phyloP scores from a whole-genome alignment of 2,329 filamentous ascomycete genomes.

The Colletotrichum sp. region DNA sequence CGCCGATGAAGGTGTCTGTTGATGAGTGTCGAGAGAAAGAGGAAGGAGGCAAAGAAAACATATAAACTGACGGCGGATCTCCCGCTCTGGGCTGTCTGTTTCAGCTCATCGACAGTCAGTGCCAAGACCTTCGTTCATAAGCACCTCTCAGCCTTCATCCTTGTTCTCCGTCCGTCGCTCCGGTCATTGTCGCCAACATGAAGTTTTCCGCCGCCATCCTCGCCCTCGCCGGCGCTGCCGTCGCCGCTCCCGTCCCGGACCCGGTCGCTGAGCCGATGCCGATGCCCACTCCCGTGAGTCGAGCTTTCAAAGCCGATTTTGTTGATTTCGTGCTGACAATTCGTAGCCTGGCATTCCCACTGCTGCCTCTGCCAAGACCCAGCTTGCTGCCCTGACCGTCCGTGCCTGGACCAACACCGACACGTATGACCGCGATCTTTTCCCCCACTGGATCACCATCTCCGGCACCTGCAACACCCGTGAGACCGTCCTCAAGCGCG shows the following conservation, averaged over 20 bases:
- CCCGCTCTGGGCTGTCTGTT: not conserved
- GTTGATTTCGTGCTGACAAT: not conserved
- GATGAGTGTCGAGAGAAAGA: not conserved
- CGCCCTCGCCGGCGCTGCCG: conserved; percentile 22
- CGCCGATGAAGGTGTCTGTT: not conserved
- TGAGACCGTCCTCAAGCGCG: conserved; percentile 75
- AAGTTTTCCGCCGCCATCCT: conserved; percentile 20
- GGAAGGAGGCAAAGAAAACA: not conserved
- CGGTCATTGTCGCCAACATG: conserved; percentile 7
- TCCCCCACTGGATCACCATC: conserved; percentile 74
- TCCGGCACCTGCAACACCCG: conserved; percentile 71
- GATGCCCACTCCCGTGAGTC: conserved; percentile 30
- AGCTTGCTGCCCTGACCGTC: conserved; percentile 64
- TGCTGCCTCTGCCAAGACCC: conserved; percentile 56
- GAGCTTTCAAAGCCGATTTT: not conserved
- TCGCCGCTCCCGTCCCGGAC: conserved; percentile 24
- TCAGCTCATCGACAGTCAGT: not conserved
- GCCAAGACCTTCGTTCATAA: conserved; percentile 8
- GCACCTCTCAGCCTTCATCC: not conserved
- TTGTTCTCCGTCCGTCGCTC: not conserved
- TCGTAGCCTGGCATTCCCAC: conserved; percentile 65
- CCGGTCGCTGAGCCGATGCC: conserved; percentile 12
- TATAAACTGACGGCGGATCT: conserved; percentile 17
- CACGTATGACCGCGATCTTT: conserved; percentile 68
- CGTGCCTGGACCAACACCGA: conserved; percentile 55